Percentiles rank a stretch among this genome's conserved stretches.
Evolutionary conservation across 768 basidiomycete genomes (phyloP).

Genomic region (Auricularia auricula-judae): DNA sequence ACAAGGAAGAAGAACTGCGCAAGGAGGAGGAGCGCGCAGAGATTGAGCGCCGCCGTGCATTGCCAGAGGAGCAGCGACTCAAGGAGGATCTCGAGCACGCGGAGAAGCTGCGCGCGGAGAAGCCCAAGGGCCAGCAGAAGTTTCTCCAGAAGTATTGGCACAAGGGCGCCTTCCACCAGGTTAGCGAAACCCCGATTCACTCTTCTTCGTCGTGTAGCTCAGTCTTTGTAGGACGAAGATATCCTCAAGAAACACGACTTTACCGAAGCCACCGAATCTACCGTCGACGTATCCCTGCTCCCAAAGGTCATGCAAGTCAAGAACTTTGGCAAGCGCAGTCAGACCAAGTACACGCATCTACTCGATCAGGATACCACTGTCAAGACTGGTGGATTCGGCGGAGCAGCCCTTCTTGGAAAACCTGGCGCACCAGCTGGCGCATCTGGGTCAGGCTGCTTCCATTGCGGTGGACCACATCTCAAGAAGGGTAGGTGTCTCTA

Average conservation of each 20-base stretch:
- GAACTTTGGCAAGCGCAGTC: constrained; percentile 86
- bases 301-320: constrained; percentile 96
- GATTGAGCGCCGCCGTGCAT: constrained; percentile 77
- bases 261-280: constrained; percentile 82
- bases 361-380: constrained; percentile 87
- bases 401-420: constrained; percentile 29
- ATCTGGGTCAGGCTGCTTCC: constrained; percentile 58
- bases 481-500: constrained; percentile 55
- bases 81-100: constrained; percentile 88
- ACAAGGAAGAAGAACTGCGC: constrained; percentile 78
- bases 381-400: constrained; percentile 54
- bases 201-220: not conserved
- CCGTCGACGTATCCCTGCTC: constrained; percentile 76
- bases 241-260: constrained; percentile 76
- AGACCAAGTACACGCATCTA: constrained; percentile 94
- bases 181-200: constrained; percentile 18
- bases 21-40: constrained; percentile 84
- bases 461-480: constrained; percentile 88
- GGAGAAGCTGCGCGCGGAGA: constrained; percentile 70
- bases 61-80: constrained; percentile 88
- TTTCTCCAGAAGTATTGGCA: constrained; percentile 99
- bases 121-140: constrained; percentile 82
- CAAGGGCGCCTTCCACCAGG: constrained; percentile 98
- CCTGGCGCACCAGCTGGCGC: constrained; percentile 21
- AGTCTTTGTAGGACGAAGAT: constrained; percentile 60